These are phyloP conservation scores for Oryza nivara DNA, from an alignment of 176 grass and related monocot species.

Conservation along the genomic window DNA sequence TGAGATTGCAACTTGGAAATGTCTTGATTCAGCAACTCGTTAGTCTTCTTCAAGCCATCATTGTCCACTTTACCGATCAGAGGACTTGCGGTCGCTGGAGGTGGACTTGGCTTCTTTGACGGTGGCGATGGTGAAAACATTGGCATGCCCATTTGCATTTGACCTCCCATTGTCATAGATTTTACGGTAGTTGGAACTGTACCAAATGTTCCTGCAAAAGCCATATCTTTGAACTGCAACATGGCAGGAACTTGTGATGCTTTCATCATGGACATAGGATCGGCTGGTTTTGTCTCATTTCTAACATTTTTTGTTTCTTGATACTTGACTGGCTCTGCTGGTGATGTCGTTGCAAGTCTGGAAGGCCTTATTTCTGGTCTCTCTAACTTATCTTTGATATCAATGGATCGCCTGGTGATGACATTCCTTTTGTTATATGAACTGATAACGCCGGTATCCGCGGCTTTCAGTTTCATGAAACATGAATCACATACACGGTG, in stretches of 20 bases:
- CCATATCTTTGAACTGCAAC: slow-evolving; percentile 58
- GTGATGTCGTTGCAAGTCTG: slow-evolving; percentile 60
- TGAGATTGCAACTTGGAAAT: slow-evolving; percentile 68
- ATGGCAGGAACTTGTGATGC: slow-evolving; percentile 69
- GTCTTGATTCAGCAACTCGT: slow-evolving; percentile 70
- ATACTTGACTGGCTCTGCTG: slow-evolving; percentile 56
- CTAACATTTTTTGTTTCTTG: slow-evolving; percentile 53
- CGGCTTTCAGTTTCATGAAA: slow-evolving; percentile 83
- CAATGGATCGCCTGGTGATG: slow-evolving; percentile 68
- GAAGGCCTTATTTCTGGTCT: slow-evolving; percentile 65
- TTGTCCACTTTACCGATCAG: slow-evolving; percentile 51
- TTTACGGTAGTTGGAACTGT: slow-evolving; percentile 60
- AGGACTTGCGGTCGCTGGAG: slow-evolving; percentile 47
- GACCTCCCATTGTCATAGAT: slow-evolving; percentile 59
- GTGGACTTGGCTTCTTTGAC: slow-evolving; percentile 51
- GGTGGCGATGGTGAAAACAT: slow-evolving; percentile 50
- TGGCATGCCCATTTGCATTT: slow-evolving; percentile 45
- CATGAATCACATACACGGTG: slow-evolving; percentile 98
- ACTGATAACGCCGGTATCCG: slow-evolving; percentile 42
- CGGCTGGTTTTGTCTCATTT: slow-evolving; percentile 65
- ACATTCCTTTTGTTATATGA: slow-evolving; percentile 62
- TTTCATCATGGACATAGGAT: slow-evolving; percentile 55
- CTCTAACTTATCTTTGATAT: slow-evolving; percentile 65
- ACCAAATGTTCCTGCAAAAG: slow-evolving; percentile 61
- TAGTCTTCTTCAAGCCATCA: slow-evolving; percentile 70